These are phyloP conservation scores for Claviceps cyperi DNA, from an alignment of 2,329 filamentous ascomycete genomes.

Conservation along the genomic window DNA sequence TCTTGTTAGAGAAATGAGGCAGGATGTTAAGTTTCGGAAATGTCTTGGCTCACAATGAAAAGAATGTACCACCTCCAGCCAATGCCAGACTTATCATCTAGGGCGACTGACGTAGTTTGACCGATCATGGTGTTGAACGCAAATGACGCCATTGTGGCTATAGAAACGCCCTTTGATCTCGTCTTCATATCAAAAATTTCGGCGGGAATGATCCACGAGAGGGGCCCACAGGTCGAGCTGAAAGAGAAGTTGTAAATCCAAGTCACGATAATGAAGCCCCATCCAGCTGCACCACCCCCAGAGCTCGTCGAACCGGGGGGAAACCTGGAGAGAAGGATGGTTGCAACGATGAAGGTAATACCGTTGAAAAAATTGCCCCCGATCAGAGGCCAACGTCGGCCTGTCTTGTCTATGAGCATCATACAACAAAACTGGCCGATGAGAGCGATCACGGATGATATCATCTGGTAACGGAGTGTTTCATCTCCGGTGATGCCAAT, in stretches of 20 bases:
- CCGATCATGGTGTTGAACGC: neutral
- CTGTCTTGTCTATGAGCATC: neutral
- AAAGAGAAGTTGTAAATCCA: constrained; percentile 1
- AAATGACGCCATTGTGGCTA: neutral
- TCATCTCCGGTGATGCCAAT: neutral
- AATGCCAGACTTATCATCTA: neutral
- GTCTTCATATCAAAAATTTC: neutral
- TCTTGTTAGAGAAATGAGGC: neutral
- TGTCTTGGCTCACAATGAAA: neutral
- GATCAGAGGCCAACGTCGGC: neutral
- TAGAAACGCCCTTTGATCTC: neutral
- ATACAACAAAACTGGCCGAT: neutral
- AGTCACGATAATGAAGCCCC: neutral
- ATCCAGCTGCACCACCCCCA: neutral
- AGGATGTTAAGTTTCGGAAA: neutral
- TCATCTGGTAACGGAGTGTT: neutral
- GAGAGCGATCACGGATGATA: neutral
- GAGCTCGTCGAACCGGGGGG: neutral
- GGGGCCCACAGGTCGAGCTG: neutral
- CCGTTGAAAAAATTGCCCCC: neutral
- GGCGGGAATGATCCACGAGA: neutral
- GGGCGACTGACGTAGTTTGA: neutral
- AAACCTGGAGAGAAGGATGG: neutral
- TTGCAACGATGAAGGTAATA: neutral
- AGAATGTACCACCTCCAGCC: constrained; percentile 1